Evolutionary conservation across 2,329 filamentous ascomycete genomes (phyloP).

Genomic region (Aureobasidium sp.): DNA sequence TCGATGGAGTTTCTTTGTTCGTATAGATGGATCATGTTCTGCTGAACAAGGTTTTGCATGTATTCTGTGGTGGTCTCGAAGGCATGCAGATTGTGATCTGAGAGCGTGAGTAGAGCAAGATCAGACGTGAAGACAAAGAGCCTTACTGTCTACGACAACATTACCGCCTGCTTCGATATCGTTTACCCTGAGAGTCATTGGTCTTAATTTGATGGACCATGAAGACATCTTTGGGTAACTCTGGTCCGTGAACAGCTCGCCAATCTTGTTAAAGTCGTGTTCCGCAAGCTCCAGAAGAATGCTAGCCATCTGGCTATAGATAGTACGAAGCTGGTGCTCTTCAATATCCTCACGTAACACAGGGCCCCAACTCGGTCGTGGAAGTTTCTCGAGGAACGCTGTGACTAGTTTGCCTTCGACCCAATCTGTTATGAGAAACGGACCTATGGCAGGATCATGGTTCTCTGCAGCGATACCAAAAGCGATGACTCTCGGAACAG

Average conservation of each 20-base stretch:
- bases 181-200: neutral
- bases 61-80: constrained; percentile 15
- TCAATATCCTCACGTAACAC: neutral
- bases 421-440: neutral
- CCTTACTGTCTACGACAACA: neutral
- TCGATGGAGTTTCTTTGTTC: constrained; percentile 21
- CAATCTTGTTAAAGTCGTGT: neutral
- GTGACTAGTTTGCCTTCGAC: neutral
- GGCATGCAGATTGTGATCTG: constrained; percentile 1
- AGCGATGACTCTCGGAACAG: neutral
- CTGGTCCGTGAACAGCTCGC: neutral
- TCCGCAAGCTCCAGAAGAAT: neutral
- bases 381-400: neutral
- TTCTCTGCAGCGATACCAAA: neutral
- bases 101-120: neutral
- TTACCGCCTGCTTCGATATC: constrained; percentile 2
- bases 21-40: constrained; percentile 19
- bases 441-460: neutral
- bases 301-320: neutral
- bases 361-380: neutral
- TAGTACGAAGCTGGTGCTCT: neutral
- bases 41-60: constrained; percentile 17
- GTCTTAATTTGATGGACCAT: neutral
- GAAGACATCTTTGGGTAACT: neutral
- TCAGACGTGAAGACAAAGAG: neutral